Evolutionary conservation across 202 grass and related monocot genomes (phyloP).

Genomic region (Dendrocalamus latiflorus): DNA sequence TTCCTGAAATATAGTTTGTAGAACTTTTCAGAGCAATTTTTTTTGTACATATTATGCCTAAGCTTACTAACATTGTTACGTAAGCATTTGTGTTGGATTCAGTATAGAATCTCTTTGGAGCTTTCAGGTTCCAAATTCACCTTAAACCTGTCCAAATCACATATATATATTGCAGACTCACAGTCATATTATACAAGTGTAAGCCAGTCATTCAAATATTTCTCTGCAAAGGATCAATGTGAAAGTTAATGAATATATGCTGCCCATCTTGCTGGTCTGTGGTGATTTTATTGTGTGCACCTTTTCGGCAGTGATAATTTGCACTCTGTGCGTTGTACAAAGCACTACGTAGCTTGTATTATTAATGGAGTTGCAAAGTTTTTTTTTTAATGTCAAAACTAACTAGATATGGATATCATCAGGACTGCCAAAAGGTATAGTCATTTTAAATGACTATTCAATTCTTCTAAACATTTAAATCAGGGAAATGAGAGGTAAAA

Average conservation of each 20-base stretch:
- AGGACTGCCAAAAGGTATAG: not conserved
- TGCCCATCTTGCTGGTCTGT: not conserved
- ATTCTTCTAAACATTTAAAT: slow-evolving; percentile 15
- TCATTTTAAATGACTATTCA: not conserved
- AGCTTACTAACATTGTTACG: not conserved
- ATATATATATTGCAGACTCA: not conserved
- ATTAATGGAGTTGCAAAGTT: not conserved
- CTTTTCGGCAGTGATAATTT: slow-evolving; percentile 6
- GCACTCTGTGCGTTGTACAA: slow-evolving; percentile 7
- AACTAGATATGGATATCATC: not conserved
- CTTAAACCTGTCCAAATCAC: not conserved
- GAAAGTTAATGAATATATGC: slow-evolving; percentile 2
- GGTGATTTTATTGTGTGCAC: not conserved
- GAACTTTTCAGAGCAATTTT: slow-evolving; percentile 29
- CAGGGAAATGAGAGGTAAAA: slow-evolving; percentile 1
- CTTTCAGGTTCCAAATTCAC: slow-evolving; percentile 9
- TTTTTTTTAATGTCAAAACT: not conserved
- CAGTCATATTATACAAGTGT: not conserved
- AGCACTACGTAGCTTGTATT: not conserved
- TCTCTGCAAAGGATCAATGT: slow-evolving; percentile 10
- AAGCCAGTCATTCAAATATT: slow-evolving; percentile 7
- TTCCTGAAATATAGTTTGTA: slow-evolving; percentile 55
- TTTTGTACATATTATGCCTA: not conserved
- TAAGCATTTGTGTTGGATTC: not conserved
- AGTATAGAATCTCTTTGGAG: not conserved